Conservation (phyloP, 2,329 filamentous ascomycete species). For the Phialocephala sp. region DNA sequence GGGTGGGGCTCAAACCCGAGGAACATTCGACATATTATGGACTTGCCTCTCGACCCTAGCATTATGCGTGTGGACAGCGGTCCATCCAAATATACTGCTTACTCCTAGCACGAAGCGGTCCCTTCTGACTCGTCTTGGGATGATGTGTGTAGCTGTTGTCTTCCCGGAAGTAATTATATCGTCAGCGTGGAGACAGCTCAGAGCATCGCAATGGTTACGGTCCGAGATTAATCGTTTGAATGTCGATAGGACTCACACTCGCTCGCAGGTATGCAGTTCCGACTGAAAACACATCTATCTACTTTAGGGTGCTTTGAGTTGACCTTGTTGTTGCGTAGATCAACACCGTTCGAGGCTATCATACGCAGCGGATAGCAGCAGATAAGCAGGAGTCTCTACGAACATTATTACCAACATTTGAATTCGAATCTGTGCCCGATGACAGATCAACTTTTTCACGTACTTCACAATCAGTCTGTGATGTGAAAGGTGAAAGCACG, state of each 20-base stretch:
- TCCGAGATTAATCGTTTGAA: neutral
- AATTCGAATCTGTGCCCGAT: neutral
- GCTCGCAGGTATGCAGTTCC: neutral
- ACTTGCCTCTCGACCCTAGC: slow-evolving; percentile 1
- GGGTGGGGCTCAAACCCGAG: neutral
- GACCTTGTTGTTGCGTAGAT: too few relatives aligned
- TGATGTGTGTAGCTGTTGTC: slow-evolving; percentile 9
- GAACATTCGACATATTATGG: slow-evolving; percentile 9
- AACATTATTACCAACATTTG: neutral
- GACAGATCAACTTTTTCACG: neutral
- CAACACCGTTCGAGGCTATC: neutral
- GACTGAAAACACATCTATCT: too few relatives aligned
- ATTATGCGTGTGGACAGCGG: slow-evolving; percentile 6
- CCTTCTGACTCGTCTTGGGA: neutral
- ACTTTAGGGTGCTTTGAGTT: too few relatives aligned
- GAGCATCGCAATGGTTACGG: neutral
- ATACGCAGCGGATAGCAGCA: neutral
- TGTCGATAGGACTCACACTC: neutral
- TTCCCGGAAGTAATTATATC: slow-evolving; percentile 11
- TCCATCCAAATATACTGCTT: slow-evolving; percentile 11
- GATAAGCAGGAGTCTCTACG: neutral
- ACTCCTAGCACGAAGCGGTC: neutral
- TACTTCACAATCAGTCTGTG: neutral
- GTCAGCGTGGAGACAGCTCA: slow-evolving; percentile 8
- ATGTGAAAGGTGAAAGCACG: neutral